Evolutionary conservation across 2,329 filamentous ascomycete species (phyloP), one percentile per base, ranked within the genome.

Genomic region (Pestalotiopsis sp.): DNA sequence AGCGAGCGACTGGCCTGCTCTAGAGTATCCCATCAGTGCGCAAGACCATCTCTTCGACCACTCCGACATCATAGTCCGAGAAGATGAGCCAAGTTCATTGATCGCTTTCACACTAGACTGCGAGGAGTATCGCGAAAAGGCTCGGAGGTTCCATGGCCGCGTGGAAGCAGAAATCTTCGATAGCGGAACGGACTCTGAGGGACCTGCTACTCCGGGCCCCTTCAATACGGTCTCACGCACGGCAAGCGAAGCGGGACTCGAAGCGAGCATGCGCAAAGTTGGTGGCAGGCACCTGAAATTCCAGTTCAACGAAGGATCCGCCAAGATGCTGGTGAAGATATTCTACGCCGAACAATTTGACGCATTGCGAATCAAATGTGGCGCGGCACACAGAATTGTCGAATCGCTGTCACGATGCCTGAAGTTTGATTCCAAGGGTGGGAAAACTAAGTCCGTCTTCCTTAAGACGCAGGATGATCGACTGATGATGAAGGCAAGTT

Each of bases 331-430:
- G 63, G 98, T 97, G 84, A 99, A 99, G 80, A 96, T 99, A 60
- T 98, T 99, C 80, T 99, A 97, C 75, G 96, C 96, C 0, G 96
- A 98, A 78, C 96, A 98, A 71, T 99, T 99, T 73, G 96, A 99
- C 80, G 96, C 96, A 3, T 86, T 99, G 52, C 90, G 96, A 67
- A 89, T 93, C 67, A 98, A 97, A 79, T 98, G 95, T 71, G 95
- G 95, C 17, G 92, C 98, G 9, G 91, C 94, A 1, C 94, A 98
- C 76, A 92, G 96, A 44, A 97, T 99, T 71, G 90, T 98, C 30
- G 96, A 99, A 77, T 98, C 94, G 1, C 84, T 99, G 24, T 98
- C 96, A 7, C 90, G 96, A 22, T 99, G 97, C 80, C 87, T 97
- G 22, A 98, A 98, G 79, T 99, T 95, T 93, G 96, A 99, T 80